Evolutionary conservation across 1,284 basidiomycete genomes (phyloP).

Genomic region (Hymenochaete sp.): DNA sequence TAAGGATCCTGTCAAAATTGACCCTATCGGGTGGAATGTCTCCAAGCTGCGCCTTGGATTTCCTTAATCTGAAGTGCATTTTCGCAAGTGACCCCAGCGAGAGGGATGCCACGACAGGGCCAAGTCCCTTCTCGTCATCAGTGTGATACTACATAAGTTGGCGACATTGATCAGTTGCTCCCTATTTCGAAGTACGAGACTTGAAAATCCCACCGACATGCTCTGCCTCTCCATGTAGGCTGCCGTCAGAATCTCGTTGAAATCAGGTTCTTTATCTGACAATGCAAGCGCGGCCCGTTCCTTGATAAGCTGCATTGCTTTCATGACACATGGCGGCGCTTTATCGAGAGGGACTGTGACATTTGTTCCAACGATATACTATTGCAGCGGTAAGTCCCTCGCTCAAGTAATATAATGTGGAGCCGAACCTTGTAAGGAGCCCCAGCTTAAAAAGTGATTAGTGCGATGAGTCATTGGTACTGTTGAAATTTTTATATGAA

Average conservation of each 20-base stretch:
- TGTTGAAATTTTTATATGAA: neutral
- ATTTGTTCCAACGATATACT: conserved; percentile 69
- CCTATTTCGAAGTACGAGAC: conserved; percentile 23
- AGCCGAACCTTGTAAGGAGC: conserved; percentile 16
- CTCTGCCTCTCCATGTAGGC: conserved; percentile 76
- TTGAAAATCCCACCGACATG: conserved; percentile 73
- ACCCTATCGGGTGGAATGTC: too few relatives aligned
- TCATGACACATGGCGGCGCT: conserved; percentile 47
- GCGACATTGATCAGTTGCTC: neutral
- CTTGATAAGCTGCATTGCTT: conserved; percentile 51
- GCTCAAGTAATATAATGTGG: neutral
- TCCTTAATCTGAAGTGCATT: conserved; percentile 59
- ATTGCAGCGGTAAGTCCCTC: neutral
- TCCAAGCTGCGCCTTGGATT: too few relatives aligned
- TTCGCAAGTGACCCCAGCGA: conserved; percentile 62
- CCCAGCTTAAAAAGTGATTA: conserved; percentile 13
- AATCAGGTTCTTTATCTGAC: conserved; percentile 28
- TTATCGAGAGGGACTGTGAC: conserved; percentile 56
- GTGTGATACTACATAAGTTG: conserved; percentile 57
- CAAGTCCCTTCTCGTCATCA: conserved; percentile 63
- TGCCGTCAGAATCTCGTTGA: conserved; percentile 72
- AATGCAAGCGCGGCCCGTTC: conserved; percentile 38
- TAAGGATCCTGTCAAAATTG: conserved; percentile 35
- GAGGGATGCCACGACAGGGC: conserved; percentile 61
- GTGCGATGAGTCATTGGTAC: neutral